Conservation (phyloP, 1,139 yeast species). For the Magnusiomyces suaveolens region DNA sequence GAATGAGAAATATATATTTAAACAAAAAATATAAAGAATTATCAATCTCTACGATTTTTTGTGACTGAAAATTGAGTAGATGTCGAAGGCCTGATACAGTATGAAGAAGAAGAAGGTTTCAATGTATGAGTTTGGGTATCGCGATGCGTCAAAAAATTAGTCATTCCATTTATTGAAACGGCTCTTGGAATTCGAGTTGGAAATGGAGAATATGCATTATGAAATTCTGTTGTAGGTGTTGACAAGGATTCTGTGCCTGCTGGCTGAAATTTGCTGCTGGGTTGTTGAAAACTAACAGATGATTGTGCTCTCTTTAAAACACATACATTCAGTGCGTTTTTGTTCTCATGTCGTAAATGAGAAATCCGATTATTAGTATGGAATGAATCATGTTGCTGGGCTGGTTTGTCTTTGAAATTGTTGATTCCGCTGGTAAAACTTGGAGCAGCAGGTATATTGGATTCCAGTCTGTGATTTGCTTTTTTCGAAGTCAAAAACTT, state of each 20-base stretch:
- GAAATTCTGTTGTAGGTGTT: not conserved
- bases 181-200: conserved; percentile 1
- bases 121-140: not conserved
- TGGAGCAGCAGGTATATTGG: not conserved
- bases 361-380: too few species aligned
- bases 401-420: too few species aligned
- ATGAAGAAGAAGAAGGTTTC: not conserved
- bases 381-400: too few species aligned
- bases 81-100: too few species aligned
- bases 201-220: not conserved
- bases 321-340: not conserved
- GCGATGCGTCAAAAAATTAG: not conserved
- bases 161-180: not conserved
- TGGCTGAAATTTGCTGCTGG: not conserved
- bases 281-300: not conserved
- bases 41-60: too few species aligned
- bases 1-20: too few species aligned
- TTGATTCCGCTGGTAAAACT: too few species aligned
- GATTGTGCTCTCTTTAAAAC: too few species aligned
- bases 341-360: not conserved
- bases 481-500: not conserved
- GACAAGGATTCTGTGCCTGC: not conserved
- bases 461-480: not conserved
- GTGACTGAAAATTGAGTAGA: too few species aligned
- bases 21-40: too few species aligned